These are phyloP conservation scores for Volvox africanus DNA, from an alignment of 139 green algal genomes.

Conservation along the genomic window DNA sequence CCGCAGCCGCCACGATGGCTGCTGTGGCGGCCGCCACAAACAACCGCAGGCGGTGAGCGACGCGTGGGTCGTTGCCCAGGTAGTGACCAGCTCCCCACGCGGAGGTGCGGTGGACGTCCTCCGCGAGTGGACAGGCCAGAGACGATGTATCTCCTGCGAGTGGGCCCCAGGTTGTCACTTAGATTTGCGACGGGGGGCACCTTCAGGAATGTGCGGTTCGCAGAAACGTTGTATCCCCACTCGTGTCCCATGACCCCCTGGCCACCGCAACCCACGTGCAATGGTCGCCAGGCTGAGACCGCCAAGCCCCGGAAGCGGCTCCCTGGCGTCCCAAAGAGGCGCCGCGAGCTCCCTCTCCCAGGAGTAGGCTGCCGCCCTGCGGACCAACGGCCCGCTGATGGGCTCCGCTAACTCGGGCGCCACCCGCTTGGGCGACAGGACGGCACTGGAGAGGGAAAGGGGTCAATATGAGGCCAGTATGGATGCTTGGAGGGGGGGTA, in stretches of 20 bases:
- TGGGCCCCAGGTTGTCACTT: too few relatives aligned
- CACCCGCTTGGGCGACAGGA: conserved; percentile 22
- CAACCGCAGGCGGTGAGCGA: not conserved
- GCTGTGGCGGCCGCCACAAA: conserved; percentile 29
- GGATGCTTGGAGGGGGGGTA: not conserved
- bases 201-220: not conserved
- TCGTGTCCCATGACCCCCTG: too few relatives aligned
- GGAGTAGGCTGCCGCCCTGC: not conserved
- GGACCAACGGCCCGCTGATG: conserved; percentile 34
- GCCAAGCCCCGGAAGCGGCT: conserved; percentile 41
- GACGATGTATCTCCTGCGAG: conserved; percentile 24
- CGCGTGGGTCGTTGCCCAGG: not conserved
- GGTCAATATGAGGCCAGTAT: too few relatives aligned
- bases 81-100: not conserved
- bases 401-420: conserved; percentile 18
- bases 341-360: conserved; percentile 42
- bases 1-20: not conserved
- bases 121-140: conserved; percentile 29
- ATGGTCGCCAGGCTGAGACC: conserved; percentile 35
- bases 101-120: conserved; percentile 33
- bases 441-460: not conserved
- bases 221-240: too few relatives aligned
- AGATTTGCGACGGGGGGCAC: not conserved
- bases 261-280: conserved; percentile 1
- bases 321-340: conserved; percentile 35